These are phyloP conservation scores for Asclepias syriaca DNA, from an alignment of 257 asterid species.

Conservation along the genomic window DNA sequence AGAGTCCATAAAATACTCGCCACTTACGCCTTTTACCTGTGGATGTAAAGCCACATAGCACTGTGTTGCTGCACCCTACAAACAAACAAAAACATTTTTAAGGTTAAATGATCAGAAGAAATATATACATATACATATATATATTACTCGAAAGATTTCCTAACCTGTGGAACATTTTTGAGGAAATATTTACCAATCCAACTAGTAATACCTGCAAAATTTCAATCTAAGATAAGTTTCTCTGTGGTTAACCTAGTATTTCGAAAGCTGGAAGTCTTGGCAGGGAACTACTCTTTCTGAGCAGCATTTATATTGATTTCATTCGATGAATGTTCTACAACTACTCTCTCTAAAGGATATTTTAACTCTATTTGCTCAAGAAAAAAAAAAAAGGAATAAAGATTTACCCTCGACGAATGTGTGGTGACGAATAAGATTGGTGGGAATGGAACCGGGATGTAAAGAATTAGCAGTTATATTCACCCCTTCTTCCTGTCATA, in stretches of 20 bases:
- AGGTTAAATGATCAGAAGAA: neutral
- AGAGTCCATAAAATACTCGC: constrained; percentile 30
- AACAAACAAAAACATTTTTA: neutral
- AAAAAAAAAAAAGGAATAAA: constrained; percentile 5
- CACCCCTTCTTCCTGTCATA: constrained; percentile 68
- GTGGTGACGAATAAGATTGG: constrained; percentile 59
- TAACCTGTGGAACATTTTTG: constrained; percentile 63
- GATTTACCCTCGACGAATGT: constrained; percentile 41
- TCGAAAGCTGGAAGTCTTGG: neutral
- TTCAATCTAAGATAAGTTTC: neutral
- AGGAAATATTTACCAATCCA: constrained; percentile 56
- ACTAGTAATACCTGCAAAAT: constrained; percentile 33
- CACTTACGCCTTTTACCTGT: constrained; percentile 29
- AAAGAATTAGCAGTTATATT: constrained; percentile 72
- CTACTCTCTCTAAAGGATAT: too few relatives aligned
- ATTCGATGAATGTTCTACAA: too few relatives aligned
- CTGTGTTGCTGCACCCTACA: constrained; percentile 54
- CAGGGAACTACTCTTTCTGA: neutral
- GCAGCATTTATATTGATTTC: too few relatives aligned
- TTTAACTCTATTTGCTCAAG: too few relatives aligned
- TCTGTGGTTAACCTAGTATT: neutral
- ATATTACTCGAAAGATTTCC: constrained; percentile 9
- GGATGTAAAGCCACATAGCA: constrained; percentile 53
- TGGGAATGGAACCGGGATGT: constrained; percentile 78
- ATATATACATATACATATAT: too few relatives aligned